A percentile compares a stretch with the other conserved stretches of the same genome.
phyloP scores from a whole-genome alignment of 257 asterid genomes.

The Phtheirospermum japonicum region DNA sequence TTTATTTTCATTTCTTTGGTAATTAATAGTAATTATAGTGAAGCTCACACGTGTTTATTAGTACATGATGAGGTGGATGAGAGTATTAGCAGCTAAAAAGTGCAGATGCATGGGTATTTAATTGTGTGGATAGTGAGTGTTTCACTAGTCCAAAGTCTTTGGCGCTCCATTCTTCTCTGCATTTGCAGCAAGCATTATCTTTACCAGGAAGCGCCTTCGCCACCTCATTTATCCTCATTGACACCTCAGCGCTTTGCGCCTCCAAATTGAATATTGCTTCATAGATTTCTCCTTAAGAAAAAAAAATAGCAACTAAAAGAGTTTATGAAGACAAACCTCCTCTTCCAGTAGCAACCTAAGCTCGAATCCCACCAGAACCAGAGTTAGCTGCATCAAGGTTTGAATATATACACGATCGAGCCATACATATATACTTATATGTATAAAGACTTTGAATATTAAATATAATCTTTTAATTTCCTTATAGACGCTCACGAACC shows the following conservation, averaged over 20 bases:
- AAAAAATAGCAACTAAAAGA: no score
- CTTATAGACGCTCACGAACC: slow-evolving; percentile 77
- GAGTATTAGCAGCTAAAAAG: slow-evolving; percentile 9
- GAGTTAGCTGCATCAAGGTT: not conserved
- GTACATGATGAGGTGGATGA: not conserved
- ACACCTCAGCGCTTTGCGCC: slow-evolving; percentile 33
- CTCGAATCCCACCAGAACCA: not conserved
- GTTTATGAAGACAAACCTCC: slow-evolving; percentile 55
- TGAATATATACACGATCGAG: not conserved
- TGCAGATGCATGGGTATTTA: slow-evolving; percentile 68
- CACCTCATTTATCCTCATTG: slow-evolving; percentile 49
- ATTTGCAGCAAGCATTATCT: slow-evolving; percentile 36
- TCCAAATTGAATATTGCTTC: slow-evolving; percentile 76
- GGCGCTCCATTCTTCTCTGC: slow-evolving; percentile 78
- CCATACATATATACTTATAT: not conserved
- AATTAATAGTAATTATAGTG: no score
- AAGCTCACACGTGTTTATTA: no score
- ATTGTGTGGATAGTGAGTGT: slow-evolving; percentile 39
- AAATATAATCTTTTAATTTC: slow-evolving; percentile 45
- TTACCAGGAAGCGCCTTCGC: slow-evolving; percentile 46
- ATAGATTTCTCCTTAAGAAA: no score
- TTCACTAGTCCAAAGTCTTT: slow-evolving; percentile 51
- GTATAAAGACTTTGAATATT: not conserved
- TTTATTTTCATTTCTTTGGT: no score
- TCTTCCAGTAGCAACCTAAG: slow-evolving; percentile 38